A percentile compares a stretch with the other conserved stretches of the same genome.
Conservation (phyloP, 495 filamentous ascomycete genomes). For the Glutinoglossum americanum region DNA sequence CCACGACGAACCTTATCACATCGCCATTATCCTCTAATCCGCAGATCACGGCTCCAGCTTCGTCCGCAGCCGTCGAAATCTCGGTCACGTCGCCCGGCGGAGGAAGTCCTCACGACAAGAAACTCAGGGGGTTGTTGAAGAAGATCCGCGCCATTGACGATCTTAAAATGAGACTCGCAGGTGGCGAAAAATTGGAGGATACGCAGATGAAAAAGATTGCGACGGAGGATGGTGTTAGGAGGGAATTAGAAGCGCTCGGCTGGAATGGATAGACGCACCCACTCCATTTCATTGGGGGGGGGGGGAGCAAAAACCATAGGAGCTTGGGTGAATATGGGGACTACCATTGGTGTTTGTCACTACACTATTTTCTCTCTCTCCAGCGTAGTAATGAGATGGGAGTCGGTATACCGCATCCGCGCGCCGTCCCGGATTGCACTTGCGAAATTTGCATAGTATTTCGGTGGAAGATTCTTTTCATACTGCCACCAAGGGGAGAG, state of each 20-base stretch:
- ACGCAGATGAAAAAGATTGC: constrained; percentile 97
- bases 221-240: constrained; percentile 62
- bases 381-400: not conserved
- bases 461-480: too few species aligned
- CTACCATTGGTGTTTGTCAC: not conserved
- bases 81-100: constrained; percentile 24
- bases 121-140: constrained; percentile 75
- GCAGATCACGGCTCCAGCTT: constrained; percentile 4
- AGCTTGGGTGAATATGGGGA: not conserved
- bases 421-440: too few species aligned
- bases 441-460: too few species aligned
- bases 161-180: constrained; percentile 82
- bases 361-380: not conserved
- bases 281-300: not conserved
- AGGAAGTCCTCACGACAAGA: constrained; percentile 50
- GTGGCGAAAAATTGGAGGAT: constrained; percentile 89
- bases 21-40: not conserved
- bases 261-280: constrained; percentile 17
- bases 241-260: constrained; percentile 52
- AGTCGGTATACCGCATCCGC: not conserved
- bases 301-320: not conserved
- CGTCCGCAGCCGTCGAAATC: constrained; percentile 19
- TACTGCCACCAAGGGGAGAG: too few species aligned
- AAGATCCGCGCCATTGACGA: constrained; percentile 96
- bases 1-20: constrained; percentile 1